Evolutionary conservation across 1,284 basidiomycete genomes (phyloP).

Genomic region (Marasmius sp.): DNA sequence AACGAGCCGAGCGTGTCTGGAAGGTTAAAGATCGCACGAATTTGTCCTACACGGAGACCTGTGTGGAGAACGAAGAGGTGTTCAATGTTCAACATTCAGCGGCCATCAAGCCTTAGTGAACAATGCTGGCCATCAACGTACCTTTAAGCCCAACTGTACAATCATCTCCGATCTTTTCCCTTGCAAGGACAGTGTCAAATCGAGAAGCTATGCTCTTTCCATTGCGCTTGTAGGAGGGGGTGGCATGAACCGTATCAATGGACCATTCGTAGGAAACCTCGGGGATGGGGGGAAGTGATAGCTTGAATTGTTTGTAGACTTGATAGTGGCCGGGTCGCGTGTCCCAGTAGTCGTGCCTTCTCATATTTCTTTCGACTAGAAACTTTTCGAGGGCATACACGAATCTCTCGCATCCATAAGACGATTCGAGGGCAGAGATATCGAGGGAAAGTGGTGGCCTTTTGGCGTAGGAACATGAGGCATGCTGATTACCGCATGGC

Average conservation of each 20-base stretch:
- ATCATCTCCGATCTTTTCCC: background rate
- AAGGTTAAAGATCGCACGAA: constrained; percentile 11
- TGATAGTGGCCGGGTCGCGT: background rate
- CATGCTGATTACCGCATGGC: background rate
- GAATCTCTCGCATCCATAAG: background rate
- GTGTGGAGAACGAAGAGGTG: background rate
- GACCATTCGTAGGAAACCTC: constrained; percentile 3
- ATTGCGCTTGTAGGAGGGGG: background rate
- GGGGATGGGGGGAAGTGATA: constrained; percentile 7
- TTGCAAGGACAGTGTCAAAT: constrained; percentile 11
- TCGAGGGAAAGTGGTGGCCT: background rate
- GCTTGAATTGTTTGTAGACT: constrained; percentile 12
- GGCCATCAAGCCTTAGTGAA: no score
- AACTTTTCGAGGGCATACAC: background rate
- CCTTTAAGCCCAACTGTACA: background rate
- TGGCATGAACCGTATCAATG: constrained; percentile 8
- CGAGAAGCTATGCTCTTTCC: constrained; percentile 1
- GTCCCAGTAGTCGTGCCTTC: background rate
- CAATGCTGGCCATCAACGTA: no score
- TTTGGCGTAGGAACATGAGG: background rate
- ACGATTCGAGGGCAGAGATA: background rate
- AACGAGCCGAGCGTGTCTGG: constrained; percentile 6
- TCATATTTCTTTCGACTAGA: background rate
- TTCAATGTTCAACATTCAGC: no score
- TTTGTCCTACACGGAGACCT: constrained; percentile 9